A percentile compares a stretch with the other conserved stretches of the same genome.
Evolutionary conservation across 2,329 filamentous ascomycete genomes (phyloP).

Genomic region (Curvularia eragrostidis): DNA sequence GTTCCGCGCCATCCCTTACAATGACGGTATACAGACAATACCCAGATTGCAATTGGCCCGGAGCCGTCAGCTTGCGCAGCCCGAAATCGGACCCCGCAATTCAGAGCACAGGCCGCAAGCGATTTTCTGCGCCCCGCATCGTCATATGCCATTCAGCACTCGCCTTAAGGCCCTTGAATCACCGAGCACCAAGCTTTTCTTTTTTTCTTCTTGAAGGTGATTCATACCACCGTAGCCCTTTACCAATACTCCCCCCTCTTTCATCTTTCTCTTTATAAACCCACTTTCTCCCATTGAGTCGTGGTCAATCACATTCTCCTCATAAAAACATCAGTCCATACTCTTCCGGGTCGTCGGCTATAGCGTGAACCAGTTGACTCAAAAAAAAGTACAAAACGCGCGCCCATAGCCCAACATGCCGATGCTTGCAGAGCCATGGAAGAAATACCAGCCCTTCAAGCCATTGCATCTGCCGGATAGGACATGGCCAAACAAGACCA

Average conservation of each 20-base stretch:
- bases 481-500: conserved; percentile 82
- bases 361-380: not conserved
- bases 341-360: not conserved
- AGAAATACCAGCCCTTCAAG: conserved; percentile 76
- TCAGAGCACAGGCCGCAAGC: conserved; percentile 16
- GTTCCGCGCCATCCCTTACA: not conserved
- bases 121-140: conserved; percentile 24
- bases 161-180: conserved; percentile 16
- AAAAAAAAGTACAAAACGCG: not conserved
- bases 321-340: not conserved
- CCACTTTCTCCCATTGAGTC: not conserved
- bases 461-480: conserved; percentile 71
- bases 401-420: conserved; percentile 40
- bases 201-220: conserved; percentile 17
- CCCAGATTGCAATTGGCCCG: conserved; percentile 1
- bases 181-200: conserved; percentile 26
- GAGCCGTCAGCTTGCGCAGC: conserved; percentile 1
- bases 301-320: not conserved
- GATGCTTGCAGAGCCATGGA: conserved; percentile 75
- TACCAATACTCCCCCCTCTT: conserved; percentile 14
- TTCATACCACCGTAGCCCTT: conserved; percentile 15
- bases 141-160: conserved; percentile 21
- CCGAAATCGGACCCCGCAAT: conserved; percentile 25
- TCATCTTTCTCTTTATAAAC: not conserved
- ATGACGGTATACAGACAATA: conserved; percentile 5